A percentile compares a stretch with the other conserved stretches of the same genome.
phyloP scores from a whole-genome alignment of 2,329 filamentous ascomycete species.

The Cadophora sp. region DNA sequence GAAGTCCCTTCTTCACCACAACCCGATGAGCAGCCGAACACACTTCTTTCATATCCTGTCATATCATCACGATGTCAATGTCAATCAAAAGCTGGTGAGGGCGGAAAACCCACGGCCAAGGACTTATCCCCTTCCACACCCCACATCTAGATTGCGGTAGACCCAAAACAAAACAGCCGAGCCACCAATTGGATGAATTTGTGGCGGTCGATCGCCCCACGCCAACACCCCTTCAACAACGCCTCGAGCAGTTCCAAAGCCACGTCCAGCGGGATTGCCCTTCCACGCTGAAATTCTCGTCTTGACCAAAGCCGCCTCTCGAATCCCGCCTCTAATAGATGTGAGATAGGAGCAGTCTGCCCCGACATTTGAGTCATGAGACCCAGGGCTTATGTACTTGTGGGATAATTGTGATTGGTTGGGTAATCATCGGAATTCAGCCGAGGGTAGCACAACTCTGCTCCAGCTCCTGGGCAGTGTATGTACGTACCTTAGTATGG shows the following conservation, averaged over 20 bases:
- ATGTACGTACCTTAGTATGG: not conserved
- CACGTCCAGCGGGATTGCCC: not conserved
- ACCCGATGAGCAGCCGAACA: not conserved
- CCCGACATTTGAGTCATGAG: not conserved
- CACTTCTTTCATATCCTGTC: not conserved
- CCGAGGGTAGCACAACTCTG: not conserved
- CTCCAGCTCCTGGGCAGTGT: not conserved
- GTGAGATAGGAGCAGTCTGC: not conserved
- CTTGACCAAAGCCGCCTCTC: not conserved
- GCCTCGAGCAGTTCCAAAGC: not conserved
- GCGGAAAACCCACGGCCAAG: slow-evolving; percentile 6
- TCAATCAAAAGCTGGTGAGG: not conserved
- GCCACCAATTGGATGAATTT: slow-evolving; percentile 19
- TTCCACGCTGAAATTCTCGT: slow-evolving; percentile 12
- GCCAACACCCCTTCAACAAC: not conserved
- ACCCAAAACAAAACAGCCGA: not conserved
- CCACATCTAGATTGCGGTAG: not conserved
- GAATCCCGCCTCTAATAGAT: not conserved
- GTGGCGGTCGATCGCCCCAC: not conserved
- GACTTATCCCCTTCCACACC: not conserved
- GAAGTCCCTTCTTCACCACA: not conserved
- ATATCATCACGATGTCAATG: not conserved
- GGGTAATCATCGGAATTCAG: slow-evolving; percentile 17
- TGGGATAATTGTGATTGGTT: slow-evolving; percentile 17
- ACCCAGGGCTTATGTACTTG: not conserved